phyloP scores from a whole-genome alignment of 805 yeast species.

The Yarrowia sp. region DNA sequence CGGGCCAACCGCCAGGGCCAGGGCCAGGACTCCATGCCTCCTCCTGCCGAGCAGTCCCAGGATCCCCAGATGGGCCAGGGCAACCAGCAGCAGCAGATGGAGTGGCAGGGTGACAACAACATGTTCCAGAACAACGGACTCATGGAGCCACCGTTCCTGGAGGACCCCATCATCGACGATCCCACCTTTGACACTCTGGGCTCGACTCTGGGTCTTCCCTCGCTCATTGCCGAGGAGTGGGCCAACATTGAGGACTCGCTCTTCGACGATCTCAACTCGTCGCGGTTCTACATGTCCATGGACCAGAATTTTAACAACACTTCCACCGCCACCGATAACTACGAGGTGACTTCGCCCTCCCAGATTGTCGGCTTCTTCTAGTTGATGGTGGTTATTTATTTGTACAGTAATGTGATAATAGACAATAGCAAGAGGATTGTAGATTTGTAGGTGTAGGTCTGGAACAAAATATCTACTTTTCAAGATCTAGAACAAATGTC shows the following conservation, averaged over 20 bases:
- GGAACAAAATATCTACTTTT: too few species aligned
- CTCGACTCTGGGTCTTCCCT: slow-evolving; percentile 36
- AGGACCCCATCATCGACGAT: slow-evolving; percentile 27
- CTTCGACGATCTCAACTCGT: slow-evolving; percentile 36
- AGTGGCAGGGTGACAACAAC: slow-evolving; percentile 31
- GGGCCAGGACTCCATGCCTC: slow-evolving; percentile 20
- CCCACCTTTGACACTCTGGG: slow-evolving; percentile 37
- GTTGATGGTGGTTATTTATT: slow-evolving; percentile 28
- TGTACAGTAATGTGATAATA: slow-evolving; percentile 34
- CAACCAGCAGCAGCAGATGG: slow-evolving; percentile 34
- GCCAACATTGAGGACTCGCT: slow-evolving; percentile 39
- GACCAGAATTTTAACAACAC: slow-evolving; percentile 34
- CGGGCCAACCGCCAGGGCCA: slow-evolving; percentile 7
- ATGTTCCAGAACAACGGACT: slow-evolving; percentile 32
- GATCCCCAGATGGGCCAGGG: slow-evolving; percentile 9
- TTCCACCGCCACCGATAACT: slow-evolving; percentile 28
- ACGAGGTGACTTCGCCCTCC: slow-evolving; percentile 33
- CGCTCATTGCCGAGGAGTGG: slow-evolving; percentile 38
- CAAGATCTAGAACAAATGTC: too few species aligned
- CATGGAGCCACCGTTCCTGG: slow-evolving; percentile 26
- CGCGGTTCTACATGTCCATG: slow-evolving; percentile 36
- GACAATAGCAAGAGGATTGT: not conserved
- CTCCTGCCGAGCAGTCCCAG: slow-evolving; percentile 15
- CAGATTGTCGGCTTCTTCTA: slow-evolving; percentile 37
- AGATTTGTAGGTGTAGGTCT: too few species aligned